Percentiles rank a stretch among this genome's conserved stretches.
Conservation (phyloP, 306 rosid species). For the Acacia acuminata region DNA sequence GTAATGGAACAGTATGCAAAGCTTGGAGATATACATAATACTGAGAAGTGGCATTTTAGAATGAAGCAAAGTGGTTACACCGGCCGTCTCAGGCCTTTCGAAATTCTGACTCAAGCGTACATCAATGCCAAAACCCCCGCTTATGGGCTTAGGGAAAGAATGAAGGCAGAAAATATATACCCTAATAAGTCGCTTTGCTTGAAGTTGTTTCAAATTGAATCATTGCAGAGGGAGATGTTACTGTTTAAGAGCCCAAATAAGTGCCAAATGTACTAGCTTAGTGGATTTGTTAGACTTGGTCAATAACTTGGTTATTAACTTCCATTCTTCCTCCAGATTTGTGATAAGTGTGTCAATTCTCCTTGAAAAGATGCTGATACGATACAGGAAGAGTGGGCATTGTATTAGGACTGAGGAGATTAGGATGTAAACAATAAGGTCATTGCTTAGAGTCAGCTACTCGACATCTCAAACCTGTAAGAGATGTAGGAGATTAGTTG, state of each 20-base stretch:
- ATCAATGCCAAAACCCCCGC: constrained; percentile 28
- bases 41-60: constrained; percentile 31
- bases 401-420: too few species aligned
- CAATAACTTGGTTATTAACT: not conserved
- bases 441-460: not conserved
- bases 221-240: constrained; percentile 4
- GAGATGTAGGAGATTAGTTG: not conserved
- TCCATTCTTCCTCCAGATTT: not conserved
- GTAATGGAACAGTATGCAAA: constrained; percentile 28
- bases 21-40: constrained; percentile 30
- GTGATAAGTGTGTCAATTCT: not conserved
- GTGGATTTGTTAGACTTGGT: not conserved
- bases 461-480: not conserved
- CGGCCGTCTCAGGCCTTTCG: constrained; percentile 13
- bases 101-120: constrained; percentile 25
- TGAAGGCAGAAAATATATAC: constrained; percentile 30
- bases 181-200: not conserved
- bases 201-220: constrained; percentile 9
- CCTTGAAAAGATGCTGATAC: not conserved
- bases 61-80: constrained; percentile 22
- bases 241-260: not conserved
- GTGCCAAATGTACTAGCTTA: not conserved
- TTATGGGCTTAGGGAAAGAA: constrained; percentile 29
- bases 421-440: not conserved
- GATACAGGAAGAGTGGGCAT: not conserved